Conservation (phyloP, 208 protist species). For the Leptomonas seymouri region DNA sequence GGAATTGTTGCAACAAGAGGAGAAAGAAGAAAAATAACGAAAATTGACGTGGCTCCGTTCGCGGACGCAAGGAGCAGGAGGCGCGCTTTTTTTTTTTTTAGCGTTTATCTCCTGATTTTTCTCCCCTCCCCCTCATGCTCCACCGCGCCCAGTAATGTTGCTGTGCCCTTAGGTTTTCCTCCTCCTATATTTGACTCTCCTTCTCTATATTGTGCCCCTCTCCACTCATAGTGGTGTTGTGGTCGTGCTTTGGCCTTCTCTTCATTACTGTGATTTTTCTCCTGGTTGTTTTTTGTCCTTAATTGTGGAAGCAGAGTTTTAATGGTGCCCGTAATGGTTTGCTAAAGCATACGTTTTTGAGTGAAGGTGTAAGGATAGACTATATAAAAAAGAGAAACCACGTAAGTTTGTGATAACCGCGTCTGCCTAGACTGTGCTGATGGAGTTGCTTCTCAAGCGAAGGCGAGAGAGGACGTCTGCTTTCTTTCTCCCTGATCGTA, state of each 20-base stretch:
- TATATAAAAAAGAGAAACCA: not conserved
- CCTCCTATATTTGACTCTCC: not conserved
- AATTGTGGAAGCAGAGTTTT: slow-evolving; percentile 1
- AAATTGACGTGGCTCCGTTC: not conserved
- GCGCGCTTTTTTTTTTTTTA: not conserved
- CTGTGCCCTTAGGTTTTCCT: slow-evolving; percentile 1
- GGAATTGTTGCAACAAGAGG: not conserved
- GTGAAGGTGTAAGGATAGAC: not conserved
- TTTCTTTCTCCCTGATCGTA: too few relatives aligned
- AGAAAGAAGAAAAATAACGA: not conserved
- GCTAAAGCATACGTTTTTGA: not conserved
- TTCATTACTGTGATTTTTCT: not conserved
- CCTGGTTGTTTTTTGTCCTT: slow-evolving; percentile 11
- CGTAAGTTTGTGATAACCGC: too few relatives aligned
- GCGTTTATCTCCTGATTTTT: slow-evolving; percentile 1
- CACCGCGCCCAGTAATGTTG: slow-evolving; percentile 1
- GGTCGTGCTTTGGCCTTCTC: not conserved
- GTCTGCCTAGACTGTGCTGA: too few relatives aligned
- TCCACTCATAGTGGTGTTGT: slow-evolving; percentile 1
- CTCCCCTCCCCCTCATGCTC: not conserved
- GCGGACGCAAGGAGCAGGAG: not conserved
- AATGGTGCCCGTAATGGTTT: slow-evolving; percentile 11
- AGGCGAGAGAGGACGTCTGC: too few relatives aligned
- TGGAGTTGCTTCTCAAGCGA: too few relatives aligned
- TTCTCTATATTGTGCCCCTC: not conserved